Conservation (phyloP, 2,329 filamentous ascomycete species). For the Penicillium sp. region DNA sequence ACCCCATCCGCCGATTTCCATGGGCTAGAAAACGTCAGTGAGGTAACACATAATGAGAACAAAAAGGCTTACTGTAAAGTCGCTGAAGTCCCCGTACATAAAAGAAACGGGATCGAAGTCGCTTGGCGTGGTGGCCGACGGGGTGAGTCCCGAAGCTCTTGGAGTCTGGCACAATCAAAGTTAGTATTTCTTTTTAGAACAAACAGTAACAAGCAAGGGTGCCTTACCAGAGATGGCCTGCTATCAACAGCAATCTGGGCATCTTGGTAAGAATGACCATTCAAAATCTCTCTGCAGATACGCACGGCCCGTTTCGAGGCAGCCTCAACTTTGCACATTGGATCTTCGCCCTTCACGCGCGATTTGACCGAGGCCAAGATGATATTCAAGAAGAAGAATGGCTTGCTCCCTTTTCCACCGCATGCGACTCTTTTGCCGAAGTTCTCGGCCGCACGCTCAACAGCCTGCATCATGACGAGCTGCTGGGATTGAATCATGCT, state of each 20-base stretch:
- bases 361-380: conserved; percentile 34
- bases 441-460: conserved; percentile 30
- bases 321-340: conserved; percentile 25
- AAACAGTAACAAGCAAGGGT: too few relatives aligned
- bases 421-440: conserved; percentile 30
- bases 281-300: conserved; percentile 25
- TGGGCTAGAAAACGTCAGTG: conserved; percentile 24
- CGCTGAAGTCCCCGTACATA: conserved; percentile 20
- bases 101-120: conserved; percentile 30
- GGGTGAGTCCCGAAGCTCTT: conserved; percentile 14
- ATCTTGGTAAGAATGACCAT: conserved; percentile 25
- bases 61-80: conserved; percentile 26
- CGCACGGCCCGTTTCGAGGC: conserved; percentile 23
- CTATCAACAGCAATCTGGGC: conserved; percentile 17
- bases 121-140: conserved; percentile 13
- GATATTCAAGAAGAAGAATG: conserved; percentile 32
- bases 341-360: conserved; percentile 33
- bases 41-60: not conserved
- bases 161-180: conserved; percentile 12
- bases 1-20: conserved; percentile 35
- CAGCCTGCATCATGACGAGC: conserved; percentile 29
- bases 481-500: conserved; percentile 36
- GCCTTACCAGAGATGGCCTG: conserved; percentile 19
- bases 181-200: not conserved
- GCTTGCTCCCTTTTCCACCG: conserved; percentile 31